A percentile compares a stretch with the other conserved stretches of the same genome.
Conservation (phyloP, 768 basidiomycete species). For the Russula compacta region DNA sequence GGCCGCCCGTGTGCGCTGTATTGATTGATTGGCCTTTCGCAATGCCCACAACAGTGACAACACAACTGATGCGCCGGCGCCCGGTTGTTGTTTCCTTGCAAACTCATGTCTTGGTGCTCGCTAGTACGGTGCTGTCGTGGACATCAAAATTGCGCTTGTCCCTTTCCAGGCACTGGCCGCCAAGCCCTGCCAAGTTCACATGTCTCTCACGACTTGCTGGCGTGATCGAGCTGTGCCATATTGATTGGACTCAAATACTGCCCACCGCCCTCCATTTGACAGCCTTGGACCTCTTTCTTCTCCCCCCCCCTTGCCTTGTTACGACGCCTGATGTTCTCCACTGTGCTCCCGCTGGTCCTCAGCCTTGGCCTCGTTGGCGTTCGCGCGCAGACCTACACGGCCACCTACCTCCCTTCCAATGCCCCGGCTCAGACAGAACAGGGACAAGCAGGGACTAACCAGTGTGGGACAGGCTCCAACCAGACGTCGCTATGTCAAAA, state of each 20-base stretch:
- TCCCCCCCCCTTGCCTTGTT: not conserved
- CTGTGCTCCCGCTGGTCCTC: slow-evolving; percentile 7
- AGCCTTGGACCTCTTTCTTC: not conserved
- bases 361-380: slow-evolving; percentile 16
- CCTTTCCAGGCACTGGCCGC: no score
- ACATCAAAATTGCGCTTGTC: no score
- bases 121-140: no score
- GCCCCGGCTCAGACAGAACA: slow-evolving; percentile 40
- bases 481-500: slow-evolving; percentile 62
- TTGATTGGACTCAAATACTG: not conserved
- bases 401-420: slow-evolving; percentile 42
- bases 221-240: no score
- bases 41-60: no score
- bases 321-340: slow-evolving; percentile 7
- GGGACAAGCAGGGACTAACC: slow-evolving; percentile 56
- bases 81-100: no score
- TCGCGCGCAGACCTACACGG: slow-evolving; percentile 32
- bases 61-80: no score
- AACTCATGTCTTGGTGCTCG: no score
- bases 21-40: no score
- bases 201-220: no score
- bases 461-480: slow-evolving; percentile 48
- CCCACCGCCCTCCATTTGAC: not conserved
- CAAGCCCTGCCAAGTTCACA: no score
- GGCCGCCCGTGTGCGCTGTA: no score